These are phyloP conservation scores for Intubia oerlemansii DNA, from an alignment of 2,329 filamentous ascomycete species.

Conservation along the genomic window DNA sequence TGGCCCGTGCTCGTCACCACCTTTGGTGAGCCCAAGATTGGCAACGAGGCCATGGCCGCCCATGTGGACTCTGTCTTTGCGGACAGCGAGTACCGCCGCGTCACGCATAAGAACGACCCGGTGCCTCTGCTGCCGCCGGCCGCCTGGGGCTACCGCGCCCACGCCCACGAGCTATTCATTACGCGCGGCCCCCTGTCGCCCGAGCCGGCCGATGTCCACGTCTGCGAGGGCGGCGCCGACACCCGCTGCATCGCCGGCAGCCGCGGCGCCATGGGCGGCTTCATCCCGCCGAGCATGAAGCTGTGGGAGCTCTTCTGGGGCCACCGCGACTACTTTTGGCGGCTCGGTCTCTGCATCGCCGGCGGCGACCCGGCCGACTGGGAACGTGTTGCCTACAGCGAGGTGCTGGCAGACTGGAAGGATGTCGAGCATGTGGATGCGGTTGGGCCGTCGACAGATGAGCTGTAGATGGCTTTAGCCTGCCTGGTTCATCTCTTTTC, in stretches of 20 bases:
- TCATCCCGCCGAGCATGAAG: slow-evolving; percentile 38
- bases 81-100: slow-evolving; percentile 37
- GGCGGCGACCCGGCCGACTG: slow-evolving; percentile 52
- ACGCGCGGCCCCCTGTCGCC: slow-evolving; percentile 49
- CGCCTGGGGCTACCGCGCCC: slow-evolving; percentile 75
- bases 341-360: slow-evolving; percentile 73
- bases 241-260: slow-evolving; percentile 45
- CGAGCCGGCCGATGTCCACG: slow-evolving; percentile 40
- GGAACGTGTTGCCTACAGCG: slow-evolving; percentile 26
- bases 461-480: no score
- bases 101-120: slow-evolving; percentile 75
- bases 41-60: slow-evolving; percentile 31
- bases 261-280: slow-evolving; percentile 19
- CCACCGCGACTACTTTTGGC: slow-evolving; percentile 93
- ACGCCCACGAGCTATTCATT: slow-evolving; percentile 79
- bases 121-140: slow-evolving; percentile 68
- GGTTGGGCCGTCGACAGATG: not conserved
- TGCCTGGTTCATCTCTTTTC: not conserved
- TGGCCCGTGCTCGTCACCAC: slow-evolving; percentile 66
- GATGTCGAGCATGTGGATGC: slow-evolving; percentile 5
- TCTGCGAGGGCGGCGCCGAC: slow-evolving; percentile 56
- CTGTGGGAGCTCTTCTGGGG: slow-evolving; percentile 89
- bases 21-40: slow-evolving; percentile 66
- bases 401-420: slow-evolving; percentile 16
- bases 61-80: slow-evolving; percentile 33